Base-by-base conservation (phyloP, 371 early-diverging fungal species). In the Apophysomyces ossiformis region DNA sequence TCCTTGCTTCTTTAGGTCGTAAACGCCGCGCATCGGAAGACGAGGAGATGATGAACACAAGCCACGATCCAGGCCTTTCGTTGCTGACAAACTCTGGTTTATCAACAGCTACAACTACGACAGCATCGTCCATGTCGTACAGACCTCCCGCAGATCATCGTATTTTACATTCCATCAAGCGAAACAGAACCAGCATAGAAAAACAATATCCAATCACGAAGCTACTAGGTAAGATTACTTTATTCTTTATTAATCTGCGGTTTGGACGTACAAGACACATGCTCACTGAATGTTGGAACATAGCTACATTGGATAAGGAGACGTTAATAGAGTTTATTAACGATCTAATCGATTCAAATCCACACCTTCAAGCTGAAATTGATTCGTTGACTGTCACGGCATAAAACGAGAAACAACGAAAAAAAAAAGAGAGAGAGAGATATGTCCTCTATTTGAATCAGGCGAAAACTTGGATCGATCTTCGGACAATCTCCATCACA, bases 251-350 rank as follows among this genome's bases (percentile, higher is more conserved):
- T 36, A 41, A 26, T 26, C 32, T 26, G 32, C 2, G 2, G 1
- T 26, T 13, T 37, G 36, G 5, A 2, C 0, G 16, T 41, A 11
- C 21, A 38, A 6, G 15, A 32, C 16, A 16, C 1, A 16, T 39
- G 5, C n/a, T 60, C n/a, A 26, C 26, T 41, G 16, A 4, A 38
- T 39, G 4, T 32, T 63, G 39, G 12, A 5, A 13, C 60, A 39
- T 38, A 69, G 70, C 66, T 7, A 62, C 70, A 9, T 37, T 70
- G 63, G 64, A 66, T 21, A 70, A 70, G 63, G 70, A 65, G 18
- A 66, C 63, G 41, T 38, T 70, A 36, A 70, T 70, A 50, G 66
- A 70, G 21, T 45, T 66, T 45, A 65, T 70, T 58, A 65, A 63
- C 46, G 58, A 70, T 7, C 26, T 69, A 38, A 65, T 69, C 7